Base-by-base conservation (phyloP, 345 rosid species). In the Gossypium raimondii region DNA sequence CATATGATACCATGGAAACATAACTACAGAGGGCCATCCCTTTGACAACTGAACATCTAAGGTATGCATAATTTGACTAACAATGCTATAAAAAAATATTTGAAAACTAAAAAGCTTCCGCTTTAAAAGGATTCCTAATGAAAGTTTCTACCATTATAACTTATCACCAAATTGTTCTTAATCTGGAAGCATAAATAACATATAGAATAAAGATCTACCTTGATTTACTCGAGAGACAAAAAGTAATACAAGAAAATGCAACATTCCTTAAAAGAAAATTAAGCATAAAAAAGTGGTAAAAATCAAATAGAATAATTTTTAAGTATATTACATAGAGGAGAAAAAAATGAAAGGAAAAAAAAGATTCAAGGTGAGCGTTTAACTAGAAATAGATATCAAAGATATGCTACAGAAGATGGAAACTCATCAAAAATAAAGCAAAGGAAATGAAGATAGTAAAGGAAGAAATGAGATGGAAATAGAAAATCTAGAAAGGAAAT, bases 401-500 rank as follows among this genome's bases (percentile, higher is more conserved):
- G 1, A 29, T 29, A 16, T 52, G 9, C 16, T 52, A 52, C 8
- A 52, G 20, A 52, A 52, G 9, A 52, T 52, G 2, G 13, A 9
- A 9, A 56, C 41, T 4, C 7, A 1, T 34, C 41, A 34, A 34
- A 4, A 7, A 1, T 34, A 34, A 34, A 34, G 41, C 7, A 34
- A 34, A 34, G 41, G 41, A 34, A 34, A 4, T 0, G 27, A 51
- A 57, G 50, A 59, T 24, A 1, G 7, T 4, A 43, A 41, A 78
- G 61, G 2, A 67, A 48, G 41, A 13, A 22, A 44, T 9, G 14
- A 38, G 3, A 70, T 29, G 29, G 11, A 71, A n/a, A 20, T 14
- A 3, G 62, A 74, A 82, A 78, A 16, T 76, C 72, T 70, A 73
- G 62, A 69, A 77, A 78, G 66, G 57, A 69, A 72, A 76, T 51